Base-by-base conservation (phyloP, 495 filamentous ascomycete genomes). In the Schizothecium vesticola region DNA sequence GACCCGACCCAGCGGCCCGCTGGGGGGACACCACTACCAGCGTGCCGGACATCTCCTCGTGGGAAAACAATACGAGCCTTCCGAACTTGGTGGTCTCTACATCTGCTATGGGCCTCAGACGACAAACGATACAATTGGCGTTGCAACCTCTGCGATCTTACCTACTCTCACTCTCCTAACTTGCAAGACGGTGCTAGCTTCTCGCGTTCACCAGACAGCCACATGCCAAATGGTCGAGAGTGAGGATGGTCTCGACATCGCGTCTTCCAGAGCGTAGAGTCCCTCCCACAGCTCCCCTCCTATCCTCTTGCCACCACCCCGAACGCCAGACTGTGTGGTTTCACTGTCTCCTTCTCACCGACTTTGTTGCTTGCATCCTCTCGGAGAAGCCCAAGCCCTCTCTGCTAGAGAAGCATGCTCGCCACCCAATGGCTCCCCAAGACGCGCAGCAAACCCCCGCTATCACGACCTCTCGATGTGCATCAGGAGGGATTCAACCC, bases 301-400 rank as follows among this genome's bases (percentile, higher is more conserved):
- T 28, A 43, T 43, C 33, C 33, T 3, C 13, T 19, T 43, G 33
- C 33, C 33, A 4, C 33, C 4, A 43, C 16, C 12, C 19, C 5
- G 13, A 43, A 5, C 33, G 33, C 33, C 33, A 51, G 16, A 51
- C 36, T n/a, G 36, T 51, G 31, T 19, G 36, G 36, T 19, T 43
- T 43, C 36, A 43, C 36, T 43, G 36, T 43, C 4, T 43, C 36
- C 26, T 68, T 26, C 66, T 71, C 69, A 73, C 69, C 71, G 71
- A 71, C 71, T 70, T 67, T 73, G 58, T 24, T 67, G 13, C 69
- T 65, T 69, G 66, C 62, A 69, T 73, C 22, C 22, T 56, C 43
- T 13, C 59, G 61, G 64, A 56, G 25, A 56, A 60, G 33, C 13
- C 16, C 23, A 33, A 69, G 33, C 57, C 66, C 13, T 51, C 36